Evolutionary conservation across 805 yeast genomes (phyloP).

Genomic region (Candida namnaoensis): DNA sequence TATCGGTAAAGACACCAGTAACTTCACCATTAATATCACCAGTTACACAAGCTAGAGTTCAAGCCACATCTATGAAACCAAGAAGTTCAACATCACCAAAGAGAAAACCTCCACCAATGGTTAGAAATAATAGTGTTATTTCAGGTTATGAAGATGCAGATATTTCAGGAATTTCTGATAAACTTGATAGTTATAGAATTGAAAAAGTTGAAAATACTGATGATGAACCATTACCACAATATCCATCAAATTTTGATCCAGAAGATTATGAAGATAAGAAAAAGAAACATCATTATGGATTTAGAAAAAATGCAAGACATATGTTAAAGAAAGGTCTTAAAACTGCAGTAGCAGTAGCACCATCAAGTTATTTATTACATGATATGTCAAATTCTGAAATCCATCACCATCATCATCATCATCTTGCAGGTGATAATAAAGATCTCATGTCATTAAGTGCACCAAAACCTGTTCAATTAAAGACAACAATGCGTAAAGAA

Average conservation of each 20-base stretch:
- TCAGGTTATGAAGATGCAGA: background rate
- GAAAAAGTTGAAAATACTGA: conserved; percentile 3
- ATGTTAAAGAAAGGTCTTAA: conserved; percentile 14
- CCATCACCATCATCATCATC: background rate
- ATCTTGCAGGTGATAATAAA: background rate
- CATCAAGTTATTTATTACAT: background rate
- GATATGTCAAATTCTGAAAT: background rate
- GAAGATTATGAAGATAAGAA: conserved; percentile 1
- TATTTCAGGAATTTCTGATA: background rate
- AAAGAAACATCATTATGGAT: conserved; percentile 5
- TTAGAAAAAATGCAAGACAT: conserved; percentile 15
- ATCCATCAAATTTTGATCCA: conserved; percentile 5
- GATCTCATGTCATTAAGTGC: background rate
- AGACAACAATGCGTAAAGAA: conserved; percentile 18
- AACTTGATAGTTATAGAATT: background rate
- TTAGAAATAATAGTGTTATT: background rate
- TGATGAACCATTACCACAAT: conserved; percentile 13
- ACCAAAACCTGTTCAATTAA: conserved; percentile 14
- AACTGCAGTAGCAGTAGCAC: conserved; percentile 2
- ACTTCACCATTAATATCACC: background rate
- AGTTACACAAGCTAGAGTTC: background rate
- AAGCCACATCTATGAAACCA: background rate
- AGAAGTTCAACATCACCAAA: conserved; percentile 11
- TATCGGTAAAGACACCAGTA: background rate
- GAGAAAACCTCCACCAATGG: conserved; percentile 14